Percentiles rank a stretch among this genome's conserved stretches.
Evolutionary conservation across 108 stramenopile genomes (phyloP).

Genomic region (Aurantiochytrium sp.): DNA sequence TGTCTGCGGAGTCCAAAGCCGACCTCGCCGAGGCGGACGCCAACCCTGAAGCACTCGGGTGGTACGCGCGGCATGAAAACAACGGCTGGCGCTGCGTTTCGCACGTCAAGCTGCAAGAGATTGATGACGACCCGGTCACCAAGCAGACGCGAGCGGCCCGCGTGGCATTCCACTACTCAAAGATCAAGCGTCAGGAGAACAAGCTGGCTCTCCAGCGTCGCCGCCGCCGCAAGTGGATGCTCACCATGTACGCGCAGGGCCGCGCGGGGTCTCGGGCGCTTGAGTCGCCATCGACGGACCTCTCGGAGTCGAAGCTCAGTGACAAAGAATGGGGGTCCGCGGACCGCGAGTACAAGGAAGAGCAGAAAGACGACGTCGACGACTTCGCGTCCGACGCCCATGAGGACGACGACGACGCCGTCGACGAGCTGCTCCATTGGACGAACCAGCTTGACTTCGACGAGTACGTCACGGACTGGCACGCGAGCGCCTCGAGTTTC

Average conservation of each 20-base stretch:
- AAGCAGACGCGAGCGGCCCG: not conserved
- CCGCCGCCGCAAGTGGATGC: not conserved
- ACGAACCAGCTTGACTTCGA: slow-evolving; percentile 38
- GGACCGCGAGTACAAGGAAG: slow-evolving; percentile 28
- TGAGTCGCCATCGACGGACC: no score
- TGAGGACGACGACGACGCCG: slow-evolving; percentile 25
- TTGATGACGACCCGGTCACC: not conserved
- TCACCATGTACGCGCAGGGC: not conserved
- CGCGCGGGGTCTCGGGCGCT: not conserved
- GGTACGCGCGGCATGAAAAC: slow-evolving; percentile 57
- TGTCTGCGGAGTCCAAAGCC: not conserved
- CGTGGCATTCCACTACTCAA: not conserved
- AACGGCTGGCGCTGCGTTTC: slow-evolving; percentile 58
- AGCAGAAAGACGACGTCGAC: slow-evolving; percentile 13
- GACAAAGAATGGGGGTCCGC: no score
- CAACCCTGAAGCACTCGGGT: slow-evolving; percentile 2
- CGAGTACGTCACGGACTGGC: slow-evolving; percentile 30
- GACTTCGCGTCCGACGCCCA: not conserved
- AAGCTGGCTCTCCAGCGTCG: not conserved
- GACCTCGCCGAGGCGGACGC: not conserved
- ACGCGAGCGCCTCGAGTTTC: not conserved
- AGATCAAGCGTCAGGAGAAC: not conserved
- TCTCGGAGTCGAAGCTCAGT: no score
- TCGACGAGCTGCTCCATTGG: slow-evolving; percentile 35
- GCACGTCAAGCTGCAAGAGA: not conserved